Percentiles rank a stretch among this genome's conserved stretches.
phyloP scores from a whole-genome alignment of 768 basidiomycete genomes.

The Mycena olivaceomarginata region DNA sequence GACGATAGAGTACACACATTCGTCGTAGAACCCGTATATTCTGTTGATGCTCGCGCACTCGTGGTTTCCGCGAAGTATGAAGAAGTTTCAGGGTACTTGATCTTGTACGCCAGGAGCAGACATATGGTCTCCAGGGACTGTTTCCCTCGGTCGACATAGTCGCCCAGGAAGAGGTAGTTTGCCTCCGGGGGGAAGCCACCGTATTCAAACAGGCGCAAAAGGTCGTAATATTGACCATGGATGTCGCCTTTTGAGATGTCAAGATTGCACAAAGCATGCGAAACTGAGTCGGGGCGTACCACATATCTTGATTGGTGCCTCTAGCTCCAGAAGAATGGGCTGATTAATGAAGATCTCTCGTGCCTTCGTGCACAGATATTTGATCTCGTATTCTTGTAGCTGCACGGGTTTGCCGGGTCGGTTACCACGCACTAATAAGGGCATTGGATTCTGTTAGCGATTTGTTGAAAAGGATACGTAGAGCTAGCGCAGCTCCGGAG shows the following conservation, averaged over 20 bases:
- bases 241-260: slow-evolving; percentile 84
- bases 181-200: slow-evolving; percentile 99
- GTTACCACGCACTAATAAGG: slow-evolving; percentile 91
- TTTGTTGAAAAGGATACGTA: background rate
- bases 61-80: slow-evolving; percentile 98
- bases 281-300: slow-evolving; percentile 66
- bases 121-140: slow-evolving; percentile 99
- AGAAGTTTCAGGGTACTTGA: slow-evolving; percentile 99
- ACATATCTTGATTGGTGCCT: slow-evolving; percentile 99
- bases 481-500: background rate
- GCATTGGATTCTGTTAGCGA: slow-evolving; percentile 8
- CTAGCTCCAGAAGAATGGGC: slow-evolving; percentile 97
- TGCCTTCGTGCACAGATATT: slow-evolving; percentile 98
- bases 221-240: slow-evolving; percentile 99
- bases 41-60: slow-evolving; percentile 99
- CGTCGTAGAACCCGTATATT: slow-evolving; percentile 99
- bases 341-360: slow-evolving; percentile 99
- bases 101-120: slow-evolving; percentile 99
- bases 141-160: slow-evolving; percentile 99
- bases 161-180: slow-evolving; percentile 99
- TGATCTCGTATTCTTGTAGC: slow-evolving; percentile 99
- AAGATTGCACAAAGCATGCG: background rate
- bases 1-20: slow-evolving; percentile 80
- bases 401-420: slow-evolving; percentile 99
- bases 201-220: slow-evolving; percentile 98